These are phyloP conservation scores for Bryoglossum gracile DNA, from an alignment of 495 filamentous ascomycete species.

Conservation along the genomic window DNA sequence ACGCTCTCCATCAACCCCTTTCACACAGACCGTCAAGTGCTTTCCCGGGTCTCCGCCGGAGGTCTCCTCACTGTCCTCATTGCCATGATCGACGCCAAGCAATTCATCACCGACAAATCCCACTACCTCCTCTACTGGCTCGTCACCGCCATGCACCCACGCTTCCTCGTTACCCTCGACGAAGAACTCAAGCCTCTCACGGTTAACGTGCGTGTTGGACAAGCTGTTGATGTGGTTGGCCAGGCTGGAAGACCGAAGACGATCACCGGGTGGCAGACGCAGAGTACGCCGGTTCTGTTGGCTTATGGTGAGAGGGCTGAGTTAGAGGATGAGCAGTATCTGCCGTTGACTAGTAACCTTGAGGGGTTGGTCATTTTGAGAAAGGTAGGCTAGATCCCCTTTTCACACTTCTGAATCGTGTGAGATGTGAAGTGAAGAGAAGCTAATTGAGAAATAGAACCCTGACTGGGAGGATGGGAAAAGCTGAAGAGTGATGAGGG, in stretches of 20 bases:
- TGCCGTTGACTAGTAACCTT: constrained; percentile 79
- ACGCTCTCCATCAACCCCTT: constrained; percentile 93
- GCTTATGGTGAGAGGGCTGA: constrained; percentile 92
- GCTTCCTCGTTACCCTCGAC: constrained; percentile 92
- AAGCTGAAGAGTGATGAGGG: constrained; percentile 20
- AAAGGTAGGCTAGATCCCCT: constrained; percentile 58
- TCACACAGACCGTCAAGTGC: constrained; percentile 94
- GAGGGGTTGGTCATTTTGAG: constrained; percentile 94
- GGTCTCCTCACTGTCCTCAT: constrained; percentile 86
- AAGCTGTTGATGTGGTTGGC: constrained; percentile 96
- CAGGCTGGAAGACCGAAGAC: constrained; percentile 97
- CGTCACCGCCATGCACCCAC: constrained; percentile 92
- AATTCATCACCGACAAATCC: constrained; percentile 80
- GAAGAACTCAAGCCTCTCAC: constrained; percentile 89
- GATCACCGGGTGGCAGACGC: constrained; percentile 99
- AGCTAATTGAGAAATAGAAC: constrained; percentile 21
- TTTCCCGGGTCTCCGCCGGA: constrained; percentile 84
- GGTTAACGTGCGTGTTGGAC: constrained; percentile 94
- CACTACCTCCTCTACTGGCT: constrained; percentile 98
- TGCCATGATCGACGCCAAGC: constrained; percentile 88
- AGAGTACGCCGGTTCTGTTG: constrained; percentile 92
- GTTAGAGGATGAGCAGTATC: constrained; percentile 95
- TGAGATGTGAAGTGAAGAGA: too few relatives aligned
- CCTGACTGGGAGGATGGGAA: constrained; percentile 27
- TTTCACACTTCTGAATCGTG: neutral